phyloP scores from a whole-genome alignment of 2,329 filamentous ascomycete species.

The Apiospora rasikravindrae region DNA sequence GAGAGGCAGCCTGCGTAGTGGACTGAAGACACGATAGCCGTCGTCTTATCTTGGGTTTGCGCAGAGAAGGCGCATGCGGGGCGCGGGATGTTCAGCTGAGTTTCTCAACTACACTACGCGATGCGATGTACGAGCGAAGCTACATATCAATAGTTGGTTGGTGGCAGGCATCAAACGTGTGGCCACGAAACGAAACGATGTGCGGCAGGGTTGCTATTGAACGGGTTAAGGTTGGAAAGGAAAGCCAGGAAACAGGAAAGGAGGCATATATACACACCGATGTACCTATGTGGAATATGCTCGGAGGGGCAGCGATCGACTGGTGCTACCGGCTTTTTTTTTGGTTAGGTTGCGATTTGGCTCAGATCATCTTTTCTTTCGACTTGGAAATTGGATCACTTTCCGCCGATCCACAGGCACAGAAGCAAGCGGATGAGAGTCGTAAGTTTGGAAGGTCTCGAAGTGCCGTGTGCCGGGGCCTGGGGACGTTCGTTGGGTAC shows the following conservation, averaged over 20 bases:
- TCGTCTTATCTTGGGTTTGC: background rate
- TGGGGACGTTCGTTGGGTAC: background rate
- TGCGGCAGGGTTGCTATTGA: background rate
- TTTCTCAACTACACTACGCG: background rate
- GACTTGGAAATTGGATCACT: background rate
- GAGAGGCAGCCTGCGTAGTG: background rate
- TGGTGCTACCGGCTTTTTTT: background rate
- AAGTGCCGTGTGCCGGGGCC: conserved; percentile 7
- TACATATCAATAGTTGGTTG: background rate
- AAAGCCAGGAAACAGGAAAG: background rate
- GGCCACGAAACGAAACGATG: background rate
- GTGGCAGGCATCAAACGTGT: background rate
- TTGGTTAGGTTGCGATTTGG: background rate
- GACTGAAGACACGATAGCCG: background rate
- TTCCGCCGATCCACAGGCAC: conserved; percentile 2
- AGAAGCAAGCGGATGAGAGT: background rate
- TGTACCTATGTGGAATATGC: background rate
- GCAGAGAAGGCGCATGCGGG: background rate
- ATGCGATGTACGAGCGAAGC: background rate
- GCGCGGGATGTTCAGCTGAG: background rate
- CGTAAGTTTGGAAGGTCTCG: conserved; percentile 11
- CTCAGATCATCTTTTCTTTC: background rate
- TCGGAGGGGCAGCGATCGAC: background rate
- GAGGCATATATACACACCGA: background rate
- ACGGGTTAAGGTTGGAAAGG: too few relatives aligned